Evolutionary conservation across 2,329 filamentous ascomycete species (phyloP), one percentile per base, ranked within the genome.

Genomic region (Ceratocystis destructans): DNA sequence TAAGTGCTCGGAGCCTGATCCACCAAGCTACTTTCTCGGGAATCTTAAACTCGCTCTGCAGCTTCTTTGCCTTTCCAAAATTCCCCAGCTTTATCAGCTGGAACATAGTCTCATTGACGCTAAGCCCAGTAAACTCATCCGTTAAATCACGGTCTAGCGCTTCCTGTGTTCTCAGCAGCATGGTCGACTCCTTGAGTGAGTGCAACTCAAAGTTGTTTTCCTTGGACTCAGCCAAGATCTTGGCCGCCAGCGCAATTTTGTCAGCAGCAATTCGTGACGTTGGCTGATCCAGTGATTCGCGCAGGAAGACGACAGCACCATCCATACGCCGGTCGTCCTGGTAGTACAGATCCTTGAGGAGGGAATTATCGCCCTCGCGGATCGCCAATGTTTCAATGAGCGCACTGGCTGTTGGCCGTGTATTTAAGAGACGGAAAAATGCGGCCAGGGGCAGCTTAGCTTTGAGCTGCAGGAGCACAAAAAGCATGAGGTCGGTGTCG

Each of bases 341-440:
- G 74, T 99, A 99, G 77, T 94, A 99, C 2, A 99, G 79, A 73
- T 97, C 94, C 72, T 97, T 99, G 31, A 99, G 83, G 25, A 99
- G 76, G 0, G 83, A 82, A 71, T 96, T 91, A 71, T 96, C 88
- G 22, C 76, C 78, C 63, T 89, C 85, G 63, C 82, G 80, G 57
- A 77, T 73, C 0, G 94, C 93, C 0, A 87, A 87, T 1, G 90
- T 83, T 75, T 99, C 94, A 28, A 99, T 89, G 10, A 99, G 82
- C 0, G 94, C 90, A 1, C 90, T 91, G 3, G 94, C 94, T 31
- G 90, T 82, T 0, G 93, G 91, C 0, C 92, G 85, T 64, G 82
- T 84, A 74, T 92, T 96, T 76, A 97, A 90, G 61, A 87, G 87
- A 62, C 91, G 86, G 80, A 99, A 97, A 79, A 99, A 99, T 44